Conservation (phyloP, 495 filamentous ascomycete species). For the Rostrohypoxylon terebratum region DNA sequence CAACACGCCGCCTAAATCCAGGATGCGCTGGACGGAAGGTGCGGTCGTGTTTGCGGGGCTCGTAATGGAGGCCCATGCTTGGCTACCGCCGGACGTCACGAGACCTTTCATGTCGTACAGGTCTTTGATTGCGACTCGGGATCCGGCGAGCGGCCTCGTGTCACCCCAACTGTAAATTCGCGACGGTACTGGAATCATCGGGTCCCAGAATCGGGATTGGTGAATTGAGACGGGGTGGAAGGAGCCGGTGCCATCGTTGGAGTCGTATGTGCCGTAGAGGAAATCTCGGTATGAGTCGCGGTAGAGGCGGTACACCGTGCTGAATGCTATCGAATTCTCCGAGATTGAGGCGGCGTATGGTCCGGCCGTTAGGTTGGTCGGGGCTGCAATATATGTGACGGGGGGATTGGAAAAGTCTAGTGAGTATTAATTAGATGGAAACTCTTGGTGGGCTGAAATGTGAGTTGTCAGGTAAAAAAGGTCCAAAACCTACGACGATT, state of each 20-base stretch:
- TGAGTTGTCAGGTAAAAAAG: background rate
- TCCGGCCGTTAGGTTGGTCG: conserved; percentile 46
- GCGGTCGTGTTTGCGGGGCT: conserved; percentile 57
- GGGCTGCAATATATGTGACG: conserved; percentile 17
- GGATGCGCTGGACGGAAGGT: conserved; percentile 59
- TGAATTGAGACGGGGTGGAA: conserved; percentile 42
- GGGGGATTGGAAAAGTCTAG: background rate
- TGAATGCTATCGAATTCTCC: conserved; percentile 48
- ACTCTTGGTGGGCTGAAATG: background rate
- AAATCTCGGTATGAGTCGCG: conserved; percentile 62
- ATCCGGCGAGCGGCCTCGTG: conserved; percentile 39
- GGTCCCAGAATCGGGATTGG: conserved; percentile 53
- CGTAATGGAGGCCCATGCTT: conserved; percentile 61
- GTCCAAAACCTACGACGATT: conserved; percentile 9
- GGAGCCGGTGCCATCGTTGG: conserved; percentile 51
- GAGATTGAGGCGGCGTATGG: conserved; percentile 55
- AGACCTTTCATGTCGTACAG: conserved; percentile 66
- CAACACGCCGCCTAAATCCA: conserved; percentile 63
- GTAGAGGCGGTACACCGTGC: conserved; percentile 61
- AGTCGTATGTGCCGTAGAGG: conserved; percentile 51
- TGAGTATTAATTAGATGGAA: background rate
- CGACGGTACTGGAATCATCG: conserved; percentile 57
- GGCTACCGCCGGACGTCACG: conserved; percentile 64
- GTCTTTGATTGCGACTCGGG: conserved; percentile 65
- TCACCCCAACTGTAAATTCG: conserved; percentile 56